Percentiles rank a stretch among this genome's conserved stretches.
Conservation (phyloP, 345 rosid species). For the Populus euphratica region DNA sequence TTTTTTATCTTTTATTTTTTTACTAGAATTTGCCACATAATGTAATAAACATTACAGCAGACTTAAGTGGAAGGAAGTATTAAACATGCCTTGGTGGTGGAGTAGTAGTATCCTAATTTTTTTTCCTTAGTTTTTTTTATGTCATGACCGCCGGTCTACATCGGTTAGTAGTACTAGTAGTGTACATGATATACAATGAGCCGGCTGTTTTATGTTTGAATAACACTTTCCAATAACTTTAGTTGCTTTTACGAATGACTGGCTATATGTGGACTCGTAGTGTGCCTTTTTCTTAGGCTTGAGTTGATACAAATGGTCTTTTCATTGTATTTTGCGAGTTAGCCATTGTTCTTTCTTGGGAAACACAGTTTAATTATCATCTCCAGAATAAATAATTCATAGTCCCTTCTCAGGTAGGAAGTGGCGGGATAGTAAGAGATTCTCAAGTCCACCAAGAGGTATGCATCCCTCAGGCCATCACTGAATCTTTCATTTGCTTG, state of each 20-base stretch:
- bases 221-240: background rate
- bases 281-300: background rate
- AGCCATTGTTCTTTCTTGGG: background rate
- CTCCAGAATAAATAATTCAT: background rate
- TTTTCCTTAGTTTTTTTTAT: too few species aligned
- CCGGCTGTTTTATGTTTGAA: too few species aligned
- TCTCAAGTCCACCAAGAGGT: slow-evolving; percentile 88
- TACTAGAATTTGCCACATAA: too few species aligned
- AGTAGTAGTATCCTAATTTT: too few species aligned
- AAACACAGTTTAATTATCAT: background rate
- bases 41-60: too few species aligned
- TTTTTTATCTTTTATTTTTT: background rate
- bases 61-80: too few species aligned
- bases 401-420: slow-evolving; percentile 58
- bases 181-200: too few species aligned
- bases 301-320: background rate
- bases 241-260: background rate
- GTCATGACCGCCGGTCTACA: too few species aligned
- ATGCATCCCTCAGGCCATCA: slow-evolving; percentile 7
- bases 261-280: background rate
- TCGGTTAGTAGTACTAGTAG: too few species aligned
- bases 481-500: background rate
- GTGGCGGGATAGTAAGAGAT: slow-evolving; percentile 95
- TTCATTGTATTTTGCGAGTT: background rate
- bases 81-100: too few species aligned